These are phyloP conservation scores for Calocera viscosa DNA, from an alignment of 768 basidiomycete genomes.

Conservation along the genomic window DNA sequence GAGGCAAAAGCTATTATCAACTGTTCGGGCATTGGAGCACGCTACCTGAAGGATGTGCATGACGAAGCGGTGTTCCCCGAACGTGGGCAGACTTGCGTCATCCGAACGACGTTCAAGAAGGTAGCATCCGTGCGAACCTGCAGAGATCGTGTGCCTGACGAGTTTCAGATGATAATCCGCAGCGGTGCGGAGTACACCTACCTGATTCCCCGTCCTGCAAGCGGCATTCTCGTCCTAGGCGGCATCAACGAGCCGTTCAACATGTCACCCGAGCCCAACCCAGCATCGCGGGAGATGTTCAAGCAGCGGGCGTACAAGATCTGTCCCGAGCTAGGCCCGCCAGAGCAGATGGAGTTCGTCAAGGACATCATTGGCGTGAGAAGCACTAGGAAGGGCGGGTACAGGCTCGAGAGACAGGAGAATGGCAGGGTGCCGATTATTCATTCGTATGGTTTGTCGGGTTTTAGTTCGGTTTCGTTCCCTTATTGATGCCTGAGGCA, in stretches of 20 bases:
- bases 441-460: not conserved
- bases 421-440: not conserved
- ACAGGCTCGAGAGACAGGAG: not conserved
- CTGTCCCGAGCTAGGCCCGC: not conserved
- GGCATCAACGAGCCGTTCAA: constrained; percentile 8
- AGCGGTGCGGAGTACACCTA: constrained; percentile 5
- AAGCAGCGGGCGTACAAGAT: constrained; percentile 8
- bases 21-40: not conserved
- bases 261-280: constrained; percentile 1
- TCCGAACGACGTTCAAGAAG: not conserved
- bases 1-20: constrained; percentile 4
- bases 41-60: not conserved
- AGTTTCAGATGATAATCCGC: constrained; percentile 4
- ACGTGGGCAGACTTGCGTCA: not conserved
- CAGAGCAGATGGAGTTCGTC: constrained; percentile 1
- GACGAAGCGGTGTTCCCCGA: not conserved
- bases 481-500: not conserved
- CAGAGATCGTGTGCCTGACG: not conserved
- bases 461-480: not conserved
- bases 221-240: not conserved
- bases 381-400: constrained; percentile 3
- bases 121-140: not conserved
- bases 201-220: not conserved
- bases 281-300: not conserved
- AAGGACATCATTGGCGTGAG: not conserved